Base-by-base conservation (phyloP, 2,329 filamentous ascomycete species). In the Amylocarpus encephaloides region DNA sequence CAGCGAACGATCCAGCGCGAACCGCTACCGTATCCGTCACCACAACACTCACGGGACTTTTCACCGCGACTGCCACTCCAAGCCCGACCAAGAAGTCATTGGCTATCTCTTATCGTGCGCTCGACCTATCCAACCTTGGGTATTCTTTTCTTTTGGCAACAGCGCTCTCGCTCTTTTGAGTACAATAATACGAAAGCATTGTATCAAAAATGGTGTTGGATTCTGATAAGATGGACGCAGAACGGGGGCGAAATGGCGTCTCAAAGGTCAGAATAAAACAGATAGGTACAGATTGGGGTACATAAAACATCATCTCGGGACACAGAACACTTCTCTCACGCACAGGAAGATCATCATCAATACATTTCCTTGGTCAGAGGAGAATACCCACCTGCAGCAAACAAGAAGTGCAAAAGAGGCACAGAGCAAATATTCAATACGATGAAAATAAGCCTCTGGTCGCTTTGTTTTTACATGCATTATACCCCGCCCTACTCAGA, bases 381-480 rank as follows among this genome's bases (percentile, higher is more conserved):
- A 26, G 22, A 26, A 7, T 7, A 26, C 22, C 22, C 4, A 7
- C 22, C 4, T 26, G 22, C 4, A 26, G 7, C 22, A 26, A 26
- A 26, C 22, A 26, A 4, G 22, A 26, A 26, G 22, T 4, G 4
- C 7, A 7, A 36, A 36, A 10, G 34, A 36, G 15, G 15, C 12
- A 11, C 34, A 36, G 12, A 96, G 98, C 65, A 26, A 26, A 7
- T n/a, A 26, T 98, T 94, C 73, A 79, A 62, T 88, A 86, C 62
- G 87, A 95, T 55, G 93, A 16, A 40, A 11, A 16, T 16, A 19
- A 15, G 13, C 5, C 34, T 40, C 18, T 40, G 38, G 38, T 33
- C 6, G 2, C 29, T 15, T 45, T 43, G 41, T 43, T 35, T 35
- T 32, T 15, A 32, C 43, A 45, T 15, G 29, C 43, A 45, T 45